Conservation (phyloP, 2,329 filamentous ascomycete species). For the Magnaporthiopsis incrustans region DNA sequence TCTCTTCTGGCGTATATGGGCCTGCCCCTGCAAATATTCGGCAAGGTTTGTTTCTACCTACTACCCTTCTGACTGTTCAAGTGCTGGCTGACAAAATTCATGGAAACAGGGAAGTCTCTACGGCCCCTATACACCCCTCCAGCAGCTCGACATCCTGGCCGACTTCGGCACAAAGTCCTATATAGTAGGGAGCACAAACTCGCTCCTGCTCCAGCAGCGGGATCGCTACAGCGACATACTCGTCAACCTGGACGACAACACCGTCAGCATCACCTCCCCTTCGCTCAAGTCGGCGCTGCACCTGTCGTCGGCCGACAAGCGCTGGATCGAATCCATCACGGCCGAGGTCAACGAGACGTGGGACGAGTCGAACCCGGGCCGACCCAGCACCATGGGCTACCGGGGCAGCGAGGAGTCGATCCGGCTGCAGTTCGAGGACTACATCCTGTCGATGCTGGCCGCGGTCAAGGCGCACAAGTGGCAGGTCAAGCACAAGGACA, state of each 20-base stretch:
- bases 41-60: slow-evolving; percentile 51
- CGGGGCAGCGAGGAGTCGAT: slow-evolving; percentile 97
- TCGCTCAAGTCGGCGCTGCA: slow-evolving; percentile 67
- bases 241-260: slow-evolving; percentile 88
- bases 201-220: slow-evolving; percentile 83
- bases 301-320: slow-evolving; percentile 77
- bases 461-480: slow-evolving; percentile 83
- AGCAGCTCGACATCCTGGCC: slow-evolving; percentile 84
- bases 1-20: slow-evolving; percentile 93
- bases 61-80: slow-evolving; percentile 8
- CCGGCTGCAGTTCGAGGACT: slow-evolving; percentile 92
- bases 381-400: slow-evolving; percentile 92
- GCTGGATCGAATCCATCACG: slow-evolving; percentile 95
- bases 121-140: slow-evolving; percentile 90
- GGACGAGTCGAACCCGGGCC: slow-evolving; percentile 82
- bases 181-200: slow-evolving; percentile 94
- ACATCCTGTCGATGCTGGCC: slow-evolving; percentile 80
- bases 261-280: slow-evolving; percentile 73
- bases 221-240: slow-evolving; percentile 95
- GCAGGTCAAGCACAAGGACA: slow-evolving; percentile 41
- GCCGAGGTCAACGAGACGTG: slow-evolving; percentile 93
- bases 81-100: slow-evolving; percentile 9
- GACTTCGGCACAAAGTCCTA: slow-evolving; percentile 95
- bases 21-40: slow-evolving; percentile 87
- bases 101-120: slow-evolving; percentile 71